Conservation (phyloP, 352 stramenopile genomes). For the Elongisporangium senticosum region DNA sequence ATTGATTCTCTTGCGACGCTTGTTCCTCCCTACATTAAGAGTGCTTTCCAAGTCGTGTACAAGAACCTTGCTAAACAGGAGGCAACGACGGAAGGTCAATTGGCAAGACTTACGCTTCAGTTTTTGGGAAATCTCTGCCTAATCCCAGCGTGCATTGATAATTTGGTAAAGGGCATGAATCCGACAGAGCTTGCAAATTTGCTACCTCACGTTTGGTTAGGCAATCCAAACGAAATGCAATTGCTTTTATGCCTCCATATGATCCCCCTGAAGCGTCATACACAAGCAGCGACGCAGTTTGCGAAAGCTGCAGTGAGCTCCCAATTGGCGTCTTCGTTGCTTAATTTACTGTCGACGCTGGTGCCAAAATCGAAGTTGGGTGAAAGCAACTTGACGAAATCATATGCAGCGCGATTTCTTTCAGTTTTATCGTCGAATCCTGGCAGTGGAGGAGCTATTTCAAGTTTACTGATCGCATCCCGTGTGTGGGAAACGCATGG, state of each 20-base stretch:
- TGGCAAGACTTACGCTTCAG: constrained; percentile 75
- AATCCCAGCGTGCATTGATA: constrained; percentile 83
- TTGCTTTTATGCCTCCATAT: constrained; percentile 83
- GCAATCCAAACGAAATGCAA: constrained; percentile 77
- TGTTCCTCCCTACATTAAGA: constrained; percentile 82
- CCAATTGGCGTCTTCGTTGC: constrained; percentile 67
- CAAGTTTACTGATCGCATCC: constrained; percentile 70
- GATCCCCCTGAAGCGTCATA: constrained; percentile 86
- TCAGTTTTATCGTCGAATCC: constrained; percentile 81
- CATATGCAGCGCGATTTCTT: constrained; percentile 76
- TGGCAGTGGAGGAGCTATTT: constrained; percentile 76
- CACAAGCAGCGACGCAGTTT: constrained; percentile 78
- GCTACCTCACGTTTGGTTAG: constrained; percentile 71
- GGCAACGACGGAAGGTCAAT: constrained; percentile 73
- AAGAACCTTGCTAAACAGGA: constrained; percentile 73
- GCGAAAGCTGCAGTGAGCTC: constrained; percentile 75
- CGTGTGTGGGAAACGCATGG: constrained; percentile 81
- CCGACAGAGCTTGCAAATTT: constrained; percentile 60
- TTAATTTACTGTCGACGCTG: constrained; percentile 76
- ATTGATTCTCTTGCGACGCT: constrained; percentile 67
- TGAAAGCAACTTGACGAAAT: constrained; percentile 76
- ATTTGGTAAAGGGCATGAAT: constrained; percentile 85
- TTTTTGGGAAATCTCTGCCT: constrained; percentile 81
- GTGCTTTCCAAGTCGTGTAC: constrained; percentile 81
- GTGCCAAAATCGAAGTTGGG: constrained; percentile 78